A percentile compares a stretch with the other conserved stretches of the same genome.
Conservation (phyloP, 2,329 filamentous ascomycete genomes). For the Sclerotinia subarctica region DNA sequence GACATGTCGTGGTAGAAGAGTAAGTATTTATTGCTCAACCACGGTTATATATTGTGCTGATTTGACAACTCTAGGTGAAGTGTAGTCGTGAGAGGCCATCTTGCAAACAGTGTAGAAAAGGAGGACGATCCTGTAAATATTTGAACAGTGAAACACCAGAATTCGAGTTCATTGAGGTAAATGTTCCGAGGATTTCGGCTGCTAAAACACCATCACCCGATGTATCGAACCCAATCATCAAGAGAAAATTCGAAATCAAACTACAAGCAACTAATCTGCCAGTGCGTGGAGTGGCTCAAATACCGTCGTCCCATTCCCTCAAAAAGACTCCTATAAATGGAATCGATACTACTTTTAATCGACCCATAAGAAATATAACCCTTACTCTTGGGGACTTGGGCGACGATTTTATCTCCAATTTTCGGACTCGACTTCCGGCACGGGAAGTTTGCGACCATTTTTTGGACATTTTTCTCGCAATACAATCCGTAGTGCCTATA, state of each 20-base stretch:
- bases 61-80: constrained; percentile 1
- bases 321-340: not conserved
- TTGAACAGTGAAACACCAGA: constrained; percentile 15
- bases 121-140: constrained; percentile 11
- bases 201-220: constrained; percentile 5
- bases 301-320: not conserved
- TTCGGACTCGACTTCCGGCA: not conserved
- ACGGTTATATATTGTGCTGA: not conserved
- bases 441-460: constrained; percentile 6
- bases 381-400: not conserved
- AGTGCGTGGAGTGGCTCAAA: not conserved
- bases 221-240: not conserved
- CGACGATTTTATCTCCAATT: not conserved
- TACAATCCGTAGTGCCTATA: not conserved
- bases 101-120: constrained; percentile 7
- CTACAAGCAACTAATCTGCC: not conserved
- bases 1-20: constrained; percentile 14
- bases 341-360: not conserved
- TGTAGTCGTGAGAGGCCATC: constrained; percentile 12
- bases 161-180: constrained; percentile 14
- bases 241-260: constrained; percentile 3
- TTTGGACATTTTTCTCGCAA: not conserved
- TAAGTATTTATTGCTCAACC: not conserved
- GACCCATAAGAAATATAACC: not conserved
- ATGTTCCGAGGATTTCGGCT: not conserved